Conservation (phyloP, 805 yeast genomes). For the Suhomyces tanzawaensis region DNA sequence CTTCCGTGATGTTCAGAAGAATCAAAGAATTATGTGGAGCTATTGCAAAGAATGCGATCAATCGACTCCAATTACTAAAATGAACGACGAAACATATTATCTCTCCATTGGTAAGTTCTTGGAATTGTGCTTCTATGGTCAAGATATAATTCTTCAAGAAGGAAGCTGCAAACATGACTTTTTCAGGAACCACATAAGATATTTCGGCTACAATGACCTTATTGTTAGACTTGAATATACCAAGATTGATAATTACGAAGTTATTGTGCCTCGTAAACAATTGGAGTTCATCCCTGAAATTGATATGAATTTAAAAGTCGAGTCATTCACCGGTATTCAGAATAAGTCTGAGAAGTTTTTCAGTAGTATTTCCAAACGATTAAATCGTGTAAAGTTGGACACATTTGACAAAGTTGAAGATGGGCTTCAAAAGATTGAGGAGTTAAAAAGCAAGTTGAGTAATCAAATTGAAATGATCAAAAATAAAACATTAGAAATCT, state of each 20-base stretch:
- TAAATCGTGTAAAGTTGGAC: constrained; percentile 75
- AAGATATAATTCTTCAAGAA: constrained; percentile 37
- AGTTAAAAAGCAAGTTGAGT: constrained; percentile 51
- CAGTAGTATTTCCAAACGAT: constrained; percentile 64
- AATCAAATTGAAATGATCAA: constrained; percentile 50
- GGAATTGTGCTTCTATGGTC: constrained; percentile 77
- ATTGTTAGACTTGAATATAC: constrained; percentile 80
- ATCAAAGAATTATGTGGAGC: constrained; percentile 86
- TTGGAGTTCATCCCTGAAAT: constrained; percentile 70
- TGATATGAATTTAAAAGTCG: constrained; percentile 66
- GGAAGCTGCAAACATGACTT: constrained; percentile 73
- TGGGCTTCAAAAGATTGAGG: constrained; percentile 57
- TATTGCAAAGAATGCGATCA: constrained; percentile 76
- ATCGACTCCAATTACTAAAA: constrained; percentile 71
- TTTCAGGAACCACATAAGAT: constrained; percentile 76
- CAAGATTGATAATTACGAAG: constrained; percentile 70
- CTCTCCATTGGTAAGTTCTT: constrained; percentile 91
- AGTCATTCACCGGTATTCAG: constrained; percentile 53
- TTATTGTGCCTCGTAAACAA: constrained; percentile 72
- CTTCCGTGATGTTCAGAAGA: constrained; percentile 13
- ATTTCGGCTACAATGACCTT: constrained; percentile 76
- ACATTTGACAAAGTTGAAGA: constrained; percentile 68
- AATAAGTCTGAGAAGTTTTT: constrained; percentile 61
- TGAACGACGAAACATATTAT: constrained; percentile 87
- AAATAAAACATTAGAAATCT: constrained; percentile 49